These are phyloP conservation scores for Didymella pomorum DNA, from an alignment of 2,329 filamentous ascomycete genomes.

Conservation along the genomic window DNA sequence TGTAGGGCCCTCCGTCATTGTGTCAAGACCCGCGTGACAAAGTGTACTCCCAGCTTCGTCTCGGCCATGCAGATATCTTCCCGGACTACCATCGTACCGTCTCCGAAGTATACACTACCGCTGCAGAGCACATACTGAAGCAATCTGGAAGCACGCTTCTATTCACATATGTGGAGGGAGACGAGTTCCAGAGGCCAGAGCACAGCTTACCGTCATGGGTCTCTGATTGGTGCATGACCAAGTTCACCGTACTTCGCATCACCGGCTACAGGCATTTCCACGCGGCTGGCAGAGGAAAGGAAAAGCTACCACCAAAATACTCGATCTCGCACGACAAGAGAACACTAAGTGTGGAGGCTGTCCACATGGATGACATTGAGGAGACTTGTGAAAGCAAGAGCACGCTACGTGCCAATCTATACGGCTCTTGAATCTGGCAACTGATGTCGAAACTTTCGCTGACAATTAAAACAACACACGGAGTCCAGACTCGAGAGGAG, in stretches of 20 bases:
- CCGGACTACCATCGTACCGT: slow-evolving; percentile 21
- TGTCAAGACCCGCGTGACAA: slow-evolving; percentile 31
- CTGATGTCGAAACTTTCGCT: slow-evolving; percentile 3
- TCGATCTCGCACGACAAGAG: slow-evolving; percentile 3
- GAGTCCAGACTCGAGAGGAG: slow-evolving; percentile 16
- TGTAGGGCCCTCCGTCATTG: slow-evolving; percentile 20
- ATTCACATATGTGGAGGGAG: slow-evolving; percentile 28
- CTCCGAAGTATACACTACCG: slow-evolving; percentile 22
- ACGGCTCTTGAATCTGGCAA: slow-evolving; percentile 17
- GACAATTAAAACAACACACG: slow-evolving; percentile 11
- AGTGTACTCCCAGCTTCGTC: slow-evolving; percentile 28
- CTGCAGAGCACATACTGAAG: slow-evolving; percentile 27
- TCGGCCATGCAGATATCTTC: slow-evolving; percentile 20
- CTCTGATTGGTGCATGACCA: slow-evolving; percentile 27
- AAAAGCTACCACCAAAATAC: background rate
- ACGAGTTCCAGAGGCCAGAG: slow-evolving; percentile 21
- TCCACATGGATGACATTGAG: slow-evolving; percentile 13
- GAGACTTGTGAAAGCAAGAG: slow-evolving; percentile 16
- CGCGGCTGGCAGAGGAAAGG: slow-evolving; percentile 5
- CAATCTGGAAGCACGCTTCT: slow-evolving; percentile 22
- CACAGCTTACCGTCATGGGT: slow-evolving; percentile 30
- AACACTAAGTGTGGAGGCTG: slow-evolving; percentile 17
- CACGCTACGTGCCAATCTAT: slow-evolving; percentile 7
- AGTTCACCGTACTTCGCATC: slow-evolving; percentile 20
- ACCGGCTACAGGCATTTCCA: slow-evolving; percentile 25